Base-by-base conservation (phyloP, 805 yeast species). In the Candida tallmaniae region DNA sequence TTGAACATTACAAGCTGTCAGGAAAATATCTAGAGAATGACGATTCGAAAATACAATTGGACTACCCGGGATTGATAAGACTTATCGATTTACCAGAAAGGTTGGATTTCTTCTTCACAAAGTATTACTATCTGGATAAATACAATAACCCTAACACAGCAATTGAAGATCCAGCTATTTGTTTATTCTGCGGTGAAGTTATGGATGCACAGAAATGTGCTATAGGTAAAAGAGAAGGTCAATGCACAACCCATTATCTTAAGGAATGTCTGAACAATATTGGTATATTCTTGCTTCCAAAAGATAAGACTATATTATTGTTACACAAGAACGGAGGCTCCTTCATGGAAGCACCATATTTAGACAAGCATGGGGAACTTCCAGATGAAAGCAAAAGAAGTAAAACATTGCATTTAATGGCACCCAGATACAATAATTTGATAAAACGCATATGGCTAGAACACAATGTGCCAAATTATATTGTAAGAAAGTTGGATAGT, bases 311-410 rank as follows among this genome's bases (percentile, higher is more conserved):
- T 9, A 51, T 84, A 17, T 58, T 87, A 33, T 51, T 86, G 22
- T 52, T 90, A 30, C 74, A 83, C 39, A 77, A 76, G 32, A 82
- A 80, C 6, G 80, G 83, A 23, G 98, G 98, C 0, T 77, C 95
- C 1, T 90, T 90, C 54, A 70, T 76, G 40, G 78, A 78, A 22
- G 82, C 94, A 3, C 97, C 97, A 0, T 90, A 80, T 51, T 59
- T 85, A 23, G 96, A 89, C 53, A 70, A 70, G 23, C 95, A 87
- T 54, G 97, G 97, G 1, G 97, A 89, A 49, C 58, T 78, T 11
- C 87, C 89, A 32, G 81, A 78, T 27, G 89, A 81, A 33, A 65
- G 76, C 44, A 83, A 76, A 59, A 76, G 78, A 31, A 81, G 80
- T 1, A 75, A 87, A 34, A 84, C 94, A 0, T 74, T 89, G 35